A percentile compares a stretch with the other conserved stretches of the same genome.
Evolutionary conservation across 352 stramenopile species (phyloP).

Genomic region (Pythium scleroteichum): DNA sequence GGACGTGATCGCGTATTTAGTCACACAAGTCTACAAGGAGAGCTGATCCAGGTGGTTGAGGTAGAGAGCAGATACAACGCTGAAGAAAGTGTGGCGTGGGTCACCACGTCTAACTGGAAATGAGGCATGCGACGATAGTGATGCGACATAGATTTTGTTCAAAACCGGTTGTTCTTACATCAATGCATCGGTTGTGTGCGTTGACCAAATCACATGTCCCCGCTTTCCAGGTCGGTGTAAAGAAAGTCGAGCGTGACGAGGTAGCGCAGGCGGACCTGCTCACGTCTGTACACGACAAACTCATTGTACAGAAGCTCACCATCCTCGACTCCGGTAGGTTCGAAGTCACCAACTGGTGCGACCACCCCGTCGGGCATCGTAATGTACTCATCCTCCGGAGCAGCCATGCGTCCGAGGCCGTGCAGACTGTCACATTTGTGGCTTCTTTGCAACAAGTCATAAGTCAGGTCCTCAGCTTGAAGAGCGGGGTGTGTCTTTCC

Average conservation of each 20-base stretch:
- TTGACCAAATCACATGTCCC: constrained; percentile 13
- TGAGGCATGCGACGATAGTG: neutral
- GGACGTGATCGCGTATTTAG: constrained; percentile 88
- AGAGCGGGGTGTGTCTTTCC: constrained; percentile 46
- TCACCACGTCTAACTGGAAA: constrained; percentile 1
- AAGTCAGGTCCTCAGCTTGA: constrained; percentile 56
- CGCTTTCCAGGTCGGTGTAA: constrained; percentile 34
- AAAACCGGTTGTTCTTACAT: neutral
- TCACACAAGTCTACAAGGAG: constrained; percentile 80
- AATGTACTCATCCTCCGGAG: constrained; percentile 42
- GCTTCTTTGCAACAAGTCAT: constrained; percentile 38
- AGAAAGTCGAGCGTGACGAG: constrained; percentile 55
- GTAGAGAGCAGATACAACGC: constrained; percentile 2
- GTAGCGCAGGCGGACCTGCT: constrained; percentile 70
- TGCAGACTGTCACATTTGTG: constrained; percentile 52
- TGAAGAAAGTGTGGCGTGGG: neutral
- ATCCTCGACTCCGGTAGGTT: constrained; percentile 40
- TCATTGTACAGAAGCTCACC: constrained; percentile 74
- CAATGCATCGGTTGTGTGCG: neutral
- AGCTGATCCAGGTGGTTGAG: constrained; percentile 36
- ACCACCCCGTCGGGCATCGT: constrained; percentile 52
- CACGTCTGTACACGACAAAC: constrained; percentile 70
- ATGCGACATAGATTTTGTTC: constrained; percentile 1
- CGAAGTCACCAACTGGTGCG: constrained; percentile 58
- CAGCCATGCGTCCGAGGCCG: constrained; percentile 57